Percentiles rank a stretch among this genome's conserved stretches.
Conservation (phyloP, 2,329 filamentous ascomycete genomes). For the Talaromyces sp. region DNA sequence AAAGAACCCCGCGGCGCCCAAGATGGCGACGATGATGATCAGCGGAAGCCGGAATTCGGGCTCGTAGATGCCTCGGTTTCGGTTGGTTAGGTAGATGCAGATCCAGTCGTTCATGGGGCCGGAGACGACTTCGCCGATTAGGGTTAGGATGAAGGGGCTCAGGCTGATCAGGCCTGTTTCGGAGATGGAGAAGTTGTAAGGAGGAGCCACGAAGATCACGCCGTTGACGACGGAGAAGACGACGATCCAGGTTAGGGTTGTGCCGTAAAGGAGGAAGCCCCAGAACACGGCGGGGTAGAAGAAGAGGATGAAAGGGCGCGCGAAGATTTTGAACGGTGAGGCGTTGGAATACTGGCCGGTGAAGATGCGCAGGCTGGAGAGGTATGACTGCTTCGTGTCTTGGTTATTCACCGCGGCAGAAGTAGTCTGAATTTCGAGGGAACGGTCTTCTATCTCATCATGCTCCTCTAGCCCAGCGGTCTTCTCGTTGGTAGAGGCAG, state of each 20-base stretch:
- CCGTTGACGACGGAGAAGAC: slow-evolving; percentile 9
- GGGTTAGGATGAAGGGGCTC: slow-evolving; percentile 4
- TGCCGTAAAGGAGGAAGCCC: slow-evolving; percentile 4
- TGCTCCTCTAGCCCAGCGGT: neutral
- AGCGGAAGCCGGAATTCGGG: slow-evolving; percentile 8
- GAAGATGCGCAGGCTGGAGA: slow-evolving; percentile 1
- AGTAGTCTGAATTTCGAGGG: neutral
- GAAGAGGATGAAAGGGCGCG: slow-evolving; percentile 7
- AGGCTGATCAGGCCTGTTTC: slow-evolving; percentile 8
- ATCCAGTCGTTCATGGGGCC: slow-evolving; percentile 10
- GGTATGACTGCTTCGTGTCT: neutral
- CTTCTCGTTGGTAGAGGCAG: neutral
- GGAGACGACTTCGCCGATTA: slow-evolving; percentile 8
- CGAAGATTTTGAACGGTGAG: slow-evolving; percentile 1
- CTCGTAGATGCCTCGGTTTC: slow-evolving; percentile 10
- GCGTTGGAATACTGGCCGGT: slow-evolving; percentile 1
- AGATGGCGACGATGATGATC: neutral
- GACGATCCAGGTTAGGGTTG: slow-evolving; percentile 7
- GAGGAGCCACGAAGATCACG: slow-evolving; percentile 8
- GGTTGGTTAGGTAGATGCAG: slow-evolving; percentile 7
- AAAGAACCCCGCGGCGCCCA: slow-evolving; percentile 6
- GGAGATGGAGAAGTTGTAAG: slow-evolving; percentile 9
- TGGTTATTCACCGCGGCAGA: neutral
- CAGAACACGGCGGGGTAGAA: slow-evolving; percentile 8
- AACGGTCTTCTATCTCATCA: neutral